phyloP scores from a whole-genome alignment of 768 basidiomycete species.

The Tylopilus sp. region DNA sequence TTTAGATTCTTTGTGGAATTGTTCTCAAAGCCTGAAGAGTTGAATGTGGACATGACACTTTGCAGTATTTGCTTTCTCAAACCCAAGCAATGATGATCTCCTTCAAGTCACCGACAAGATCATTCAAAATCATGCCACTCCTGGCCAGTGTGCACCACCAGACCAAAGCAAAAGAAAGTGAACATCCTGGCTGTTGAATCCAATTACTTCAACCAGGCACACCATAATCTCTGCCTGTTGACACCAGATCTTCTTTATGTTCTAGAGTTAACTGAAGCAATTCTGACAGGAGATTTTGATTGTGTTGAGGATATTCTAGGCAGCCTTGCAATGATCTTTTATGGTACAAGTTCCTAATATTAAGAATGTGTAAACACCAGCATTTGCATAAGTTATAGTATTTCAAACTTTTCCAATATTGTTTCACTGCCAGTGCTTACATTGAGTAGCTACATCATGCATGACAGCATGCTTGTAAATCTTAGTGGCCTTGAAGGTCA shows the following conservation, averaged over 20 bases:
- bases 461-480: not conserved
- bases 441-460: not conserved
- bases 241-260: not conserved
- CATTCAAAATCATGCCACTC: not conserved
- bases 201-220: no score
- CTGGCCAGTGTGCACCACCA: not conserved
- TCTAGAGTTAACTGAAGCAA: not conserved
- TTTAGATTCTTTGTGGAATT: not conserved
- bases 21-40: not conserved
- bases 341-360: not conserved
- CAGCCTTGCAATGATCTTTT: not conserved
- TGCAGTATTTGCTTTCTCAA: not conserved
- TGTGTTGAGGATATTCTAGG: not conserved
- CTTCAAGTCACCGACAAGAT: not conserved
- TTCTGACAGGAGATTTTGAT: not conserved
- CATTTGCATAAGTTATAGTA: not conserved
- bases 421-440: not conserved
- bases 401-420: no score
- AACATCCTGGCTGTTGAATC: not conserved
- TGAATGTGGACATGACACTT: not conserved
- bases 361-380: not conserved
- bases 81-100: not conserved
- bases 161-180: not conserved
- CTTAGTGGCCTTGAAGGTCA: not conserved
- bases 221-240: not conserved